Conservation (phyloP, 805 yeast species). For the Saccharomycopsis sp. region DNA sequence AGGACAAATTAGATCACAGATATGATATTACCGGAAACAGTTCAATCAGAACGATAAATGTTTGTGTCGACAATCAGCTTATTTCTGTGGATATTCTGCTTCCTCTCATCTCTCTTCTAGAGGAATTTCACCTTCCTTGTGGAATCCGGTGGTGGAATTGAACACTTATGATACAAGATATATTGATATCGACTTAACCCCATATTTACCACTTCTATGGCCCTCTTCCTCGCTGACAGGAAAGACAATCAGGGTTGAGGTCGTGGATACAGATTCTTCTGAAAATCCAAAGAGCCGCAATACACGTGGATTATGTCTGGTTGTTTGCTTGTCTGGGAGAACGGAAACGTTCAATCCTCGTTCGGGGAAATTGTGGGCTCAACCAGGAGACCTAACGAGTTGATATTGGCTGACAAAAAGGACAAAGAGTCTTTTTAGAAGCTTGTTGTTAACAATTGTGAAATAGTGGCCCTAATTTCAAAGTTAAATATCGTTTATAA, state of each 20-base stretch:
- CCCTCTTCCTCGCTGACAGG: constrained; percentile 15
- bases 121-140: constrained; percentile 70
- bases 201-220: constrained; percentile 68
- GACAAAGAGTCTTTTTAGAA: constrained; percentile 23
- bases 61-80: constrained; percentile 51
- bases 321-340: constrained; percentile 49
- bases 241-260: constrained; percentile 27
- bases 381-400: constrained; percentile 22
- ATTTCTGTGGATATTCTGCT: constrained; percentile 60
- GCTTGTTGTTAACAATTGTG: constrained; percentile 21
- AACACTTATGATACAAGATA: constrained; percentile 69
- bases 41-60: constrained; percentile 61
- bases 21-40: constrained; percentile 53
- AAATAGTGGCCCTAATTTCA: constrained; percentile 20
- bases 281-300: constrained; percentile 26
- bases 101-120: constrained; percentile 76
- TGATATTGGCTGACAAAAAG: constrained; percentile 13
- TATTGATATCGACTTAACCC: constrained; percentile 64
- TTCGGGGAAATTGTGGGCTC: constrained; percentile 32
- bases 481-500: constrained; percentile 21
- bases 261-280: constrained; percentile 3
- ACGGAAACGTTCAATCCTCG: constrained; percentile 32
- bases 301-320: constrained; percentile 59
- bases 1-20: constrained; percentile 36
- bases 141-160: constrained; percentile 74